A percentile compares a stretch with the other conserved stretches of the same genome.
These are phyloP conservation scores for Endoconidiophora polonica DNA, from an alignment of 2,329 filamentous ascomycete species.

Conservation along the genomic window DNA sequence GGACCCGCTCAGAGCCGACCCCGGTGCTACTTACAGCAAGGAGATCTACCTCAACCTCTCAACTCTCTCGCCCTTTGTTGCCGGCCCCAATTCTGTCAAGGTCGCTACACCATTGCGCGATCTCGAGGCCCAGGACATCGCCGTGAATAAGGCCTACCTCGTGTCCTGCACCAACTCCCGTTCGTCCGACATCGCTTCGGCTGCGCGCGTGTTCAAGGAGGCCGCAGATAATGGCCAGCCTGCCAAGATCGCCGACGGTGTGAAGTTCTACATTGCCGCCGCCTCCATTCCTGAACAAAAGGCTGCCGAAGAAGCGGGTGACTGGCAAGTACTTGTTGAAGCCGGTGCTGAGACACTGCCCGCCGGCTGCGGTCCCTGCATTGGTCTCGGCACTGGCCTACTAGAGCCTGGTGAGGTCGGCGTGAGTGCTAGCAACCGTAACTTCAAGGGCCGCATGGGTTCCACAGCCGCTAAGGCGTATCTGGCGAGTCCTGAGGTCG, in stretches of 20 bases:
- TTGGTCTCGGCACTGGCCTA: constrained; percentile 62
- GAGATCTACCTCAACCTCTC: constrained; percentile 66
- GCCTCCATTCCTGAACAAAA: constrained; percentile 66
- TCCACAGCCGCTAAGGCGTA: constrained; percentile 66
- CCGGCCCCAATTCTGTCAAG: constrained; percentile 85
- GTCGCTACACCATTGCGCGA: constrained; percentile 61
- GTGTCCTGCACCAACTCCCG: constrained; percentile 83
- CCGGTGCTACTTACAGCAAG: constrained; percentile 68
- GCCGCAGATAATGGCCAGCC: constrained; percentile 47
- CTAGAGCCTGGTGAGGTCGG: constrained; percentile 75
- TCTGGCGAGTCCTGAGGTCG: constrained; percentile 75
- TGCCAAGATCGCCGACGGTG: constrained; percentile 56
- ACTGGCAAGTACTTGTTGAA: constrained; percentile 69
- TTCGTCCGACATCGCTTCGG: constrained; percentile 63
- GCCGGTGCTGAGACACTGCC: constrained; percentile 61
- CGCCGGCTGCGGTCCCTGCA: constrained; percentile 68
- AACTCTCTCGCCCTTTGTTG: constrained; percentile 66
- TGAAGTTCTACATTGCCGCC: constrained; percentile 79
- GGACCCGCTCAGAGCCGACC: constrained; percentile 53
- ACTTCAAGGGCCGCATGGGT: constrained; percentile 87
- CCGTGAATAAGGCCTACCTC: constrained; percentile 63
- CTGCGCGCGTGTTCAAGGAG: constrained; percentile 71
- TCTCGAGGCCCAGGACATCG: constrained; percentile 57
- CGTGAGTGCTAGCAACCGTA: constrained; percentile 69
- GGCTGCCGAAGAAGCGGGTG: constrained; percentile 60